Evolutionary conservation across 1,139 yeast species (phyloP).

Genomic region (Sugiyamaella grinbergsii): DNA sequence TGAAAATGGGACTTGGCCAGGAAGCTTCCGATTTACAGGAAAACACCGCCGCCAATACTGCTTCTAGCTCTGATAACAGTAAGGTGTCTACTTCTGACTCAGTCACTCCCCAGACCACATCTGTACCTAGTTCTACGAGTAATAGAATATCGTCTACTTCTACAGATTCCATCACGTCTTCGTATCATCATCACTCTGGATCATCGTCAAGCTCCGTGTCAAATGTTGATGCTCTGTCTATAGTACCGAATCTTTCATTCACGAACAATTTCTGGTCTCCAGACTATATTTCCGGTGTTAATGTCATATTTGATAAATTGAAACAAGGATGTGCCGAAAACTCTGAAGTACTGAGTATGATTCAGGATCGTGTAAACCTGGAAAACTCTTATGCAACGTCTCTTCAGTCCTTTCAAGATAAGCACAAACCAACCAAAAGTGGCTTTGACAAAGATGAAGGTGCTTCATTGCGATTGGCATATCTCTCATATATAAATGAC

Average conservation of each 20-base stretch:
- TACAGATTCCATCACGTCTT: background rate
- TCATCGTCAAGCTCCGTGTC: slow-evolving; percentile 12
- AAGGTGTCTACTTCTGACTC: too few relatives aligned
- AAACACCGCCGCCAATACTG: too few relatives aligned
- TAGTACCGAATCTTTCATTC: slow-evolving; percentile 7
- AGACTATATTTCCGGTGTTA: slow-evolving; percentile 62
- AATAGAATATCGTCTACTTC: slow-evolving; percentile 12
- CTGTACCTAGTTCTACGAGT: too few relatives aligned
- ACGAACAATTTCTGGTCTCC: slow-evolving; percentile 62
- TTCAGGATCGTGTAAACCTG: slow-evolving; percentile 63
- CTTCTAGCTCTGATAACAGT: too few relatives aligned
- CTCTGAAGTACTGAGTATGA: slow-evolving; percentile 60
- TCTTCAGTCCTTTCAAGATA: slow-evolving; percentile 46
- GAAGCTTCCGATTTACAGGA: too few relatives aligned
- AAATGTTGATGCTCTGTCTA: slow-evolving; percentile 6
- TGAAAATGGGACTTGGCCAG: too few relatives aligned
- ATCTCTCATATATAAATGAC: slow-evolving; percentile 52
- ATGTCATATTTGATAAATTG: slow-evolving; percentile 61
- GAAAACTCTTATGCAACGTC: slow-evolving; percentile 65
- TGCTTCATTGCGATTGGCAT: slow-evolving; percentile 55
- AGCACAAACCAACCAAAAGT: slow-evolving; percentile 31
- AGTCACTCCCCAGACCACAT: too few relatives aligned
- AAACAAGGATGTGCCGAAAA: slow-evolving; percentile 71
- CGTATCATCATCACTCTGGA: slow-evolving; percentile 3
- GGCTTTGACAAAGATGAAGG: slow-evolving; percentile 48